Conservation (phyloP, 352 stramenopile species). For the Phytopythium cucurbitacearum region DNA sequence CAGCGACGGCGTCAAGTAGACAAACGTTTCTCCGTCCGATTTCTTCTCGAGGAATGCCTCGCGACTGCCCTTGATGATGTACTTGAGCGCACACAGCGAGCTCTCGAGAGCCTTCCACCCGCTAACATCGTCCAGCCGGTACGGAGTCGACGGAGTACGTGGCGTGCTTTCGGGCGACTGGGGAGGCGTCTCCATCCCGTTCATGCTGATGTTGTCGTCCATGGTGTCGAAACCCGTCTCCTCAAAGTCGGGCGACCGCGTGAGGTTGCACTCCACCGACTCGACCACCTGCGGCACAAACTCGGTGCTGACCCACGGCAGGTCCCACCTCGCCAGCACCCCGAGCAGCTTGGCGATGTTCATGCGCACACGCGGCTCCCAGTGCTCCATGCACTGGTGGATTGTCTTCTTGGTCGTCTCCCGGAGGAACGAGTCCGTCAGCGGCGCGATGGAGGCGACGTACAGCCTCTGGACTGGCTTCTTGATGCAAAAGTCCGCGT, state of each 20-base stretch:
- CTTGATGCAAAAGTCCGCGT: slow-evolving; percentile 23
- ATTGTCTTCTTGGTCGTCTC: slow-evolving; percentile 32
- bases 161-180: slow-evolving; percentile 55
- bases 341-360: slow-evolving; percentile 70
- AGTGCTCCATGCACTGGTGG: slow-evolving; percentile 76
- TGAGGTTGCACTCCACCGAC: slow-evolving; percentile 69
- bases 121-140: slow-evolving; percentile 93
- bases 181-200: slow-evolving; percentile 69
- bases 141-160: slow-evolving; percentile 71
- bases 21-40: slow-evolving; percentile 20
- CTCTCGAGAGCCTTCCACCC: slow-evolving; percentile 96
- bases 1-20: slow-evolving; percentile 62
- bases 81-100: slow-evolving; percentile 85
- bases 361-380: slow-evolving; percentile 81
- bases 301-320: slow-evolving; percentile 44
- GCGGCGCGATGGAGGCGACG: slow-evolving; percentile 15
- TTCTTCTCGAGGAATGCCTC: slow-evolving; percentile 49
- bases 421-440: slow-evolving; percentile 40
- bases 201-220: slow-evolving; percentile 79
- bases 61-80: slow-evolving; percentile 77
- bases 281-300: slow-evolving; percentile 76
- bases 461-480: slow-evolving; percentile 11
- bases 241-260: slow-evolving; percentile 75
- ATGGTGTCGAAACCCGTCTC: slow-evolving; percentile 70
- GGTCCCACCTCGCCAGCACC: slow-evolving; percentile 55